Evolutionary conservation across 2,329 filamentous ascomycete species (phyloP).

Genomic region (Fusarium sp.): DNA sequence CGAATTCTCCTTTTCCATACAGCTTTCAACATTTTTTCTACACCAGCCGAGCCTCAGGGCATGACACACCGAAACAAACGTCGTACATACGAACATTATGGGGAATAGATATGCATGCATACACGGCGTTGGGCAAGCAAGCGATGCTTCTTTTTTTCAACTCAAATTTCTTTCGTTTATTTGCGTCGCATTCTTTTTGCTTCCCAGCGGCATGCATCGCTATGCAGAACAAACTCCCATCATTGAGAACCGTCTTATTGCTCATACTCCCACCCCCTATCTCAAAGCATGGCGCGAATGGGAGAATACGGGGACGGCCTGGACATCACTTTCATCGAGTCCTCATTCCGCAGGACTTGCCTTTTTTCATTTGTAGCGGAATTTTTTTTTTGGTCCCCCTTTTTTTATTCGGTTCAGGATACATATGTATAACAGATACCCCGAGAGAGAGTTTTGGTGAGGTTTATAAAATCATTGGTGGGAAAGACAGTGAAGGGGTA

Average conservation of each 20-base stretch:
- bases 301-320: constrained; percentile 18
- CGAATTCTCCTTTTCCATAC: constrained; percentile 2
- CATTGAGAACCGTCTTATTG: neutral
- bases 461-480: constrained; percentile 26
- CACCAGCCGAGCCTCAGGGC: constrained; percentile 31
- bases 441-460: constrained; percentile 40
- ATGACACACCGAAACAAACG: constrained; percentile 22
- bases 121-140: constrained; percentile 40
- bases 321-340: constrained; percentile 16
- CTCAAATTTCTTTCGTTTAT: constrained; percentile 16
- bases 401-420: constrained; percentile 30
- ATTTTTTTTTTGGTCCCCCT: constrained; percentile 22
- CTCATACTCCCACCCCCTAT: neutral
- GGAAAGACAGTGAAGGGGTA: constrained; percentile 3
- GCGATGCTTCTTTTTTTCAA: constrained; percentile 29
- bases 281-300: neutral
- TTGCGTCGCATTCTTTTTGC: constrained; percentile 17
- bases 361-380: constrained; percentile 38
- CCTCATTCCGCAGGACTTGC: constrained; percentile 13
- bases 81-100: constrained; percentile 30
- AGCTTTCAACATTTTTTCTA: constrained; percentile 16
- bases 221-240: constrained; percentile 23
- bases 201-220: constrained; percentile 18
- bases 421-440: constrained; percentile 45
- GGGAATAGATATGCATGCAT: constrained; percentile 34